Conservation (phyloP, 495 filamentous ascomycete species). For the Gamarada debralockiae region DNA sequence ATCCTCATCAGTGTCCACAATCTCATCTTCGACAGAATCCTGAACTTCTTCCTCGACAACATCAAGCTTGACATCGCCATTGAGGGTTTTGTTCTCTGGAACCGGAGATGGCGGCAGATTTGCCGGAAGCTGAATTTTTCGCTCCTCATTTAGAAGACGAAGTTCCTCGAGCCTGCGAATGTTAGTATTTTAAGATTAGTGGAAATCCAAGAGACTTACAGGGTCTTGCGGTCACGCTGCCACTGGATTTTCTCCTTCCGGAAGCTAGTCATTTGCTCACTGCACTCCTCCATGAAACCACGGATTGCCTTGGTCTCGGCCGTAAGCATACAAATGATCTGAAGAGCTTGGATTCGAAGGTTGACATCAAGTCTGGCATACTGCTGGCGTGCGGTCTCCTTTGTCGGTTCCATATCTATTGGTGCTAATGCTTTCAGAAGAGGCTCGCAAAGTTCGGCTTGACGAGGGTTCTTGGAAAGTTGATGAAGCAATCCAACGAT, state of each 20-base stretch:
- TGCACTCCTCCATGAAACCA: constrained; percentile 85
- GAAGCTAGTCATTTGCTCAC: constrained; percentile 85
- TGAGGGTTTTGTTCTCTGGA: constrained; percentile 45
- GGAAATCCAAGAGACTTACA: constrained; percentile 53
- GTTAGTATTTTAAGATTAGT: constrained; percentile 15
- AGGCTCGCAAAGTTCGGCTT: constrained; percentile 69
- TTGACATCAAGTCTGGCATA: constrained; percentile 80
- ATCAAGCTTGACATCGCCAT: constrained; percentile 60
- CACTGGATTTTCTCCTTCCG: constrained; percentile 93
- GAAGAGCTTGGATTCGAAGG: constrained; percentile 70
- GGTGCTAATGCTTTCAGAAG: constrained; percentile 78
- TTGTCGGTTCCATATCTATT: constrained; percentile 63
- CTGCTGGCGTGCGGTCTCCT: constrained; percentile 63
- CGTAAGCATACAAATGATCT: constrained; percentile 86
- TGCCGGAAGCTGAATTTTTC: constrained; percentile 79
- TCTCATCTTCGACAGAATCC: constrained; percentile 30
- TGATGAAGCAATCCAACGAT: constrained; percentile 84
- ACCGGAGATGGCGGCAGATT: constrained; percentile 67
- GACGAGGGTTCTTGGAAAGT: constrained; percentile 69
- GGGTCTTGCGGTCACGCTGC: constrained; percentile 75
- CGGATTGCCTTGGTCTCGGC: constrained; percentile 79
- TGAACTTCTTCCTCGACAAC: constrained; percentile 57
- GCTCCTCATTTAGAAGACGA: constrained; percentile 74
- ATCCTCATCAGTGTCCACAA: constrained; percentile 60
- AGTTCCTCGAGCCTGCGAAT: constrained; percentile 71